Base-by-base conservation (phyloP, 257 asterid genomes). In the Orobanche coerulescens region DNA sequence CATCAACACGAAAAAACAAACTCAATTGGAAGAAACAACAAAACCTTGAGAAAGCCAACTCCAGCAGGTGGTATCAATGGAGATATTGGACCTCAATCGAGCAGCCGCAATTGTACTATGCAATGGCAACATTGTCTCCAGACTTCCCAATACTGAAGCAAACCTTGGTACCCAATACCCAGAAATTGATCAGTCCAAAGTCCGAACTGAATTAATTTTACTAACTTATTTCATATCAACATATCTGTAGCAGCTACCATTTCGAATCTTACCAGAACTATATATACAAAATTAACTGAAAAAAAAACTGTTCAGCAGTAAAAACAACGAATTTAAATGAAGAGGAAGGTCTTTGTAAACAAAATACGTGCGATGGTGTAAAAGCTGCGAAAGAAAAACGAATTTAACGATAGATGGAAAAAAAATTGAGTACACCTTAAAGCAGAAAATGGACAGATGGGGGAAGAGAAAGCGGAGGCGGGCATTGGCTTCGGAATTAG, bases 31-130 rank as follows among this genome's bases (percentile, higher is more conserved):
- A 10, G 16, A 13, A 1, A 12, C 10, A 12, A 2, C 13, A 11
- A 23, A 57, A 82, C 89, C 89, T 79, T 64, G 82, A 54, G 89
- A 82, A 33, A 82, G 80, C 79, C 62, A 72, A 50, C 86, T 82
- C 86, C 89, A 82, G 72, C 74, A 73, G 58, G 77, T 9, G 14
- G 86, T 63, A 65, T 82, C 84, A 11, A 73, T 9, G 8, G 86
- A 86, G 13, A 82, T 75, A 53, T 77, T 77, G 30, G 89, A 79
- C 75, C 71, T 78, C 72, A 79, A 64, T 55, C 89, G 82, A 66
- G 89, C 80, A 52, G 82, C 77, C 14, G 89, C 86, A 62, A 79
- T 71, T 25, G 79, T 54, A 52, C 84, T 77, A 64, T 82, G 89
- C 19, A 82, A 78, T 12, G 89, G 89, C 70, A 79, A 40, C 86